Base-by-base conservation (phyloP, 768 basidiomycete species). In the Phlebiopsis flavidoalba region DNA sequence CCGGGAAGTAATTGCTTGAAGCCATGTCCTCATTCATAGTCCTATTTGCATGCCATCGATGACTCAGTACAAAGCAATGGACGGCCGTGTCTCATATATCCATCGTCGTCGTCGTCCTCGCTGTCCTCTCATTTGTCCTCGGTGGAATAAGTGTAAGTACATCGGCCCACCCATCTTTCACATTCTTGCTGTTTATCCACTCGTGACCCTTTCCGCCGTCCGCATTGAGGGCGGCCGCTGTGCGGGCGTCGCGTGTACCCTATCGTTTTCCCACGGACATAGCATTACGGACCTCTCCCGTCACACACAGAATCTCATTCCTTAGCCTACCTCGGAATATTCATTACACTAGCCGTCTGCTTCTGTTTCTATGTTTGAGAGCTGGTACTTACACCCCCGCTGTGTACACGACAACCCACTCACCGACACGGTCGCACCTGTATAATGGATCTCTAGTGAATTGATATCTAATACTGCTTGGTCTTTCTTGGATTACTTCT, bases 241-340 rank as follows among this genome's bases (percentile, higher is more conserved):
- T n/a, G 57, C 47, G 57, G 57, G 33, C 58, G 58, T 36, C 49
- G 49, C 24, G 43, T 58, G 58, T 59, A 59, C 49, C 48, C 21
- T 37, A 52, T 21, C 37, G 58, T 8, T 56, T 40, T n/a, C 48
- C n/a, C 17, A 35, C 47, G 58, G 58, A 59, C 58, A 36, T 35
- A 24, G 35, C 37, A 55, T 36, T 43, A 59, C 47, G 33, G n/a
- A 59, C 58, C 37, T 31, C 48, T 17, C 53, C 3, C 8, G 24
- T n/a, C 21, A 37, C 22, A 19, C 17, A 24, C 36, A 19, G 37
- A 49, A 35, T 36, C 45, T 15, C 46, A 49, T 49, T 49, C 46
- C 33, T 33, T 49, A 14, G 11, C 21, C 22, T 36, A 10, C 33
- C 35, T 31, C 26, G 26, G 26, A 31, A 21, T 36, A 17, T 17